Evolutionary conservation across 257 asterid species (phyloP), one percentile per base, ranked within the genome.

Genomic region (Lycium ferocissimum): DNA sequence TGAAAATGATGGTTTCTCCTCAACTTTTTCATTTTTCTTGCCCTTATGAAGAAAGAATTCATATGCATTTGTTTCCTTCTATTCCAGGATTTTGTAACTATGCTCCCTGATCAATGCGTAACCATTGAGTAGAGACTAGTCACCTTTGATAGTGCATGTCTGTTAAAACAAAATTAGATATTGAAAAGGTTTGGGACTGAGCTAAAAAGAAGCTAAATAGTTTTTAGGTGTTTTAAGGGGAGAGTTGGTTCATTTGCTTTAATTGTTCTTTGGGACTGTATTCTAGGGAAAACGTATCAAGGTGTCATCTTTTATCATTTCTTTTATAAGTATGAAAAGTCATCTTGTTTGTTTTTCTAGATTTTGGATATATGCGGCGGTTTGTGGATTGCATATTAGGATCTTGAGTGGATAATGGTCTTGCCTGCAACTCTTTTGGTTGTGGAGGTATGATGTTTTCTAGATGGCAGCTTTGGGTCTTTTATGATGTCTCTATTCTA

Each of bases 301-400:
- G 85, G 84, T 86, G 79, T 57, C 71, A 33, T 79, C 62, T 80
- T 61, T 70, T 62, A 83, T 71, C 14, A 54, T 83, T 84, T 84
- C 88, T 83, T 51, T 57, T 79, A 85, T 86, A 81, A 88, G 88
- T 86, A 72, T 91, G 94, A 89, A 78, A 53, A 87, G 89, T 88
- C 87, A 82, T 90, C 84, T 85, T 63, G 80, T 85, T 69, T 91
- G 87, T 91, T 87, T 91, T 91, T 88, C 80, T 94, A 93, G 99
- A 92, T 94, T 54, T 86, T 85, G 99, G 98, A 92, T 91, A 91
- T 90, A 83, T 90, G 95, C 95, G 85, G 94, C 92, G 84, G 86
- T 91, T 90, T 93, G 95, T 95, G 95, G 94, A 92, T 91, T 92
- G 91, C 93, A 90, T 92, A 66, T 93, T 93, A 91, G 94, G 95